A percentile compares a stretch with the other conserved stretches of the same genome.
Conservation (phyloP, 2,329 filamentous ascomycete species). For the Aureobasidium sp. region DNA sequence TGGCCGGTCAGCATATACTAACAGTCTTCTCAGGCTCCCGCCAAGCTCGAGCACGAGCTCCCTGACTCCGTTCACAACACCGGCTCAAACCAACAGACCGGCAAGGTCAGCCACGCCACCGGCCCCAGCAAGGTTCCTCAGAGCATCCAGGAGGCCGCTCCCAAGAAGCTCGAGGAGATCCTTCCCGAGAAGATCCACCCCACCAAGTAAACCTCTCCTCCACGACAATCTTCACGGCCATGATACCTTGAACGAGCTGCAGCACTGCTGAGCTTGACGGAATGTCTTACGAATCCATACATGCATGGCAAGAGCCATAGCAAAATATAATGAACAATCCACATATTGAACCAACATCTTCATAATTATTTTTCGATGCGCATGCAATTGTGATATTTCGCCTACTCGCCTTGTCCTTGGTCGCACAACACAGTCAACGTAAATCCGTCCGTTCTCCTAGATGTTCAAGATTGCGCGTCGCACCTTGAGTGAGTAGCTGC, state of each 20-base stretch:
- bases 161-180: conserved; percentile 35
- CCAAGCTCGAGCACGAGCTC: conserved; percentile 34
- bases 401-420: not conserved
- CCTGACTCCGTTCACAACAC: conserved; percentile 36
- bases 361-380: not conserved
- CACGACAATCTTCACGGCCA: not conserved
- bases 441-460: no score
- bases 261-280: not conserved
- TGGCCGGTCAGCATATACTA: not conserved
- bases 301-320: not conserved
- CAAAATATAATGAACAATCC: not conserved
- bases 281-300: not conserved
- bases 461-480: no score
- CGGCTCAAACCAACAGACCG: conserved; percentile 27
- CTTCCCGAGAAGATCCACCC: not conserved
- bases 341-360: not conserved
- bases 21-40: conserved; percentile 20
- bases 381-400: no score
- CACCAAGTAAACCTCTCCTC: not conserved
- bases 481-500: no score
- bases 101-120: conserved; percentile 35
- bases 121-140: conserved; percentile 37
- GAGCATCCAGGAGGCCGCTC: conserved; percentile 38
- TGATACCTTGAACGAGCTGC: not conserved
- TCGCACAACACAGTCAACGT: no score